Conservation (phyloP, 768 basidiomycete species). For the Xerocomus brunneocitrinus region DNA sequence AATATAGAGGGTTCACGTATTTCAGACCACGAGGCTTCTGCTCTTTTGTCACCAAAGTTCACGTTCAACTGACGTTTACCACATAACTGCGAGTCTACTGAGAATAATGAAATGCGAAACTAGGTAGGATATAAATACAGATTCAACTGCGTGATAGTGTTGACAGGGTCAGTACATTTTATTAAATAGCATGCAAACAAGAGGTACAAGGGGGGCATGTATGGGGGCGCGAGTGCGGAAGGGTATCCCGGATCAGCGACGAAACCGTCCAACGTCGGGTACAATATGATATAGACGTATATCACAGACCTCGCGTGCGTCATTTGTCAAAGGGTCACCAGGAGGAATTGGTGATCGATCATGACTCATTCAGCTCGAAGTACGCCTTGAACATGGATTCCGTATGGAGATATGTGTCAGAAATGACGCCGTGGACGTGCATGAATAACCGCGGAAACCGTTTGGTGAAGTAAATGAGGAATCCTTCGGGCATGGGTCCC, state of each 20-base stretch:
- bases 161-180: conserved; percentile 3
- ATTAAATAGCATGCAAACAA: neutral
- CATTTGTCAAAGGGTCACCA: neutral
- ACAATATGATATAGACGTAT: neutral
- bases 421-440: conserved; percentile 85
- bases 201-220: no score
- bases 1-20: neutral
- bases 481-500: conserved; percentile 90
- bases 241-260: conserved; percentile 4
- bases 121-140: conserved; percentile 19
- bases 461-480: conserved; percentile 86
- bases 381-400: conserved; percentile 92
- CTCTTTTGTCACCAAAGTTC: neutral
- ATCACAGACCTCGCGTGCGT: no score
- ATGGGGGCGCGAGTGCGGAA: neutral
- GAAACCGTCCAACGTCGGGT: conserved; percentile 4
- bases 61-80: neutral
- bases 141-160: conserved; percentile 3
- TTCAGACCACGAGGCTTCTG: neutral
- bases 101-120: neutral
- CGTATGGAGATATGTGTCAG: conserved; percentile 59
- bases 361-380: conserved; percentile 64
- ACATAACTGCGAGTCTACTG: neutral
- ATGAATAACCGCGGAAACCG: conserved; percentile 91
- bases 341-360: conserved; percentile 4